Percentiles rank a stretch among this genome's conserved stretches.
These are phyloP conservation scores for Rhazya stricta DNA, from an alignment of 257 asterid genomes.

Conservation along the genomic window DNA sequence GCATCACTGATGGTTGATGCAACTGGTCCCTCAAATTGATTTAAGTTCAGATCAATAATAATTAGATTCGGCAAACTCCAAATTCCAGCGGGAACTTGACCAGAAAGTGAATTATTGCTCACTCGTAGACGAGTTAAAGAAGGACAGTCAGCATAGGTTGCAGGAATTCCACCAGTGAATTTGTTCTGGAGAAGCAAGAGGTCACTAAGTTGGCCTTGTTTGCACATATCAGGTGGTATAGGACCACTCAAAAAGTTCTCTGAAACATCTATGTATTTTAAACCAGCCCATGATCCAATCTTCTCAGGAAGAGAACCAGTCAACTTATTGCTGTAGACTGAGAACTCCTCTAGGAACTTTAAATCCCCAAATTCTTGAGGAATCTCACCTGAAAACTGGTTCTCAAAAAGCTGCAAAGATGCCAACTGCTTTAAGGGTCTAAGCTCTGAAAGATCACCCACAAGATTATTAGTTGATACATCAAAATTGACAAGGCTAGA, in stretches of 20 bases:
- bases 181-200: constrained; percentile 37
- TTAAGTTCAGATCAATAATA: constrained; percentile 31
- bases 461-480: constrained; percentile 29
- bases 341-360: constrained; percentile 26
- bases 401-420: constrained; percentile 38
- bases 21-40: constrained; percentile 39
- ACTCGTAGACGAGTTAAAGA: constrained; percentile 32
- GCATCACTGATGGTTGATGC: constrained; percentile 35
- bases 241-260: constrained; percentile 31
- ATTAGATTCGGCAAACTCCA: constrained; percentile 35
- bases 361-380: constrained; percentile 41
- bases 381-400: constrained; percentile 35
- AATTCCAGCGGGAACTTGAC: constrained; percentile 33
- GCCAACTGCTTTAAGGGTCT: constrained; percentile 23
- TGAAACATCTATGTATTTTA: constrained; percentile 36
- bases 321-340: constrained; percentile 31
- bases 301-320: constrained; percentile 37
- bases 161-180: constrained; percentile 38
- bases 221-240: constrained; percentile 50
- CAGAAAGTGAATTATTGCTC: constrained; percentile 39
- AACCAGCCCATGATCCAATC: constrained; percentile 38
- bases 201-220: constrained; percentile 22
- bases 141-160: constrained; percentile 31
- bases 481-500: constrained; percentile 30
- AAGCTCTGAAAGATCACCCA: constrained; percentile 40